Evolutionary conservation across 2,329 filamentous ascomycete genomes (phyloP).

Genomic region (Scedosporium aurantiacum): DNA sequence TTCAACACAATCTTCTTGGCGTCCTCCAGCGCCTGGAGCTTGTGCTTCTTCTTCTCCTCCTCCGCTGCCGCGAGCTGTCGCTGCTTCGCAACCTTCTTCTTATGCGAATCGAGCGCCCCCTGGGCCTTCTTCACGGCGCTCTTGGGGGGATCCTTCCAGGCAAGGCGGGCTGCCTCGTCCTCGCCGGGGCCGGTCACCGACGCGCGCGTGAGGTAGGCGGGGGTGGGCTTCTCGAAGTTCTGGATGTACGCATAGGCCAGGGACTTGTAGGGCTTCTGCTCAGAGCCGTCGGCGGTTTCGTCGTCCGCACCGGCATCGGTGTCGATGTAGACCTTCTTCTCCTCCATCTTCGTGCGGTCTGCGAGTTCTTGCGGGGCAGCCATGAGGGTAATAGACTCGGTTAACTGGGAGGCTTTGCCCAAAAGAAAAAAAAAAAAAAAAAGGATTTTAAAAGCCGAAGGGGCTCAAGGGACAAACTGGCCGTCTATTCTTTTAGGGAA

Average conservation of each 20-base stretch:
- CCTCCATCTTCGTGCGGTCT: constrained; percentile 35
- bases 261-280: constrained; percentile 70
- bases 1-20: constrained; percentile 62
- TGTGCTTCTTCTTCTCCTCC: constrained; percentile 61
- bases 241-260: constrained; percentile 68
- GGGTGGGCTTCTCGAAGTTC: constrained; percentile 45
- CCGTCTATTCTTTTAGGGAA: no score
- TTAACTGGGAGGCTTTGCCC: neutral
- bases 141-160: constrained; percentile 76
- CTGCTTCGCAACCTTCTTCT: constrained; percentile 77
- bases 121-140: constrained; percentile 77
- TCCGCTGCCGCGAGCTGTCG: constrained; percentile 60
- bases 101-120: constrained; percentile 61
- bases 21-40: constrained; percentile 57
- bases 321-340: constrained; percentile 58
- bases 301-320: constrained; percentile 68
- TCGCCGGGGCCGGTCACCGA: constrained; percentile 52
- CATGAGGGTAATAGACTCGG: constrained; percentile 17
- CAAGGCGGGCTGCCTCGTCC: constrained; percentile 50
- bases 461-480: neutral
- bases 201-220: constrained; percentile 58
- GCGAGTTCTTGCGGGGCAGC: constrained; percentile 37
- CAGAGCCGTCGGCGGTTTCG: constrained; percentile 52
- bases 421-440: neutral
- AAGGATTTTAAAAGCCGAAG: neutral